Base-by-base conservation (phyloP, 2,329 filamentous ascomycete species). In the Penicillium sp. region DNA sequence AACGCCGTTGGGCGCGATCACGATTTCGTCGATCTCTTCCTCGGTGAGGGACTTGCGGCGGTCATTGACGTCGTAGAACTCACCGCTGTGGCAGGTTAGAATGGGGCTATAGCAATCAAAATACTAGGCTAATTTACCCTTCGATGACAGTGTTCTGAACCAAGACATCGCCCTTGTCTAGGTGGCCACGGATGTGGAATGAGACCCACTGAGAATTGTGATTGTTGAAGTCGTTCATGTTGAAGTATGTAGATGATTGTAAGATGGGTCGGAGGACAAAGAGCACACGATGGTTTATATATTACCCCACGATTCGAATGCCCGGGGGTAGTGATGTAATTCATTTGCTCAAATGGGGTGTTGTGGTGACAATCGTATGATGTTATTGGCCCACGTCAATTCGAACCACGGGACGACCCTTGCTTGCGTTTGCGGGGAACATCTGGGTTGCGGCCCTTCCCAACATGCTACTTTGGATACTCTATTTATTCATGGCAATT, bases 141-240 rank as follows among this genome's bases (percentile, higher is more conserved):
- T 68, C 64, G 52, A 68, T 67, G 55, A 68, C 60, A 39, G 63
- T 63, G 57, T 68, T 60, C 43, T 63, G 63, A 18, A 68, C 57
- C n/a, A 57, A 52, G 44, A 68, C 58, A 38, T 67, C 56, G 40
- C 66, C 65, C 29, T 66, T 54, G 14, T 61, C 45, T 16, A 68
- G 54, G 52, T 65, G 66, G 58, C 66, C 66, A 22, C 66, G 64
- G 47, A 68, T 67, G 51, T 68, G 66, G 58, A 68, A 66, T 10
- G 54, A 57, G 34, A 68, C 66, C 66, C 66, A 68, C 47, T 65
- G 57, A 14, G 66, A 64, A 45, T 65, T 67, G 61, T 68, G 63
- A 22, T 61, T 65, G 54, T 65, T 48, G 50, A 66, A 62, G 22
- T 61, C 63, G 54, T 63, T 48, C 52, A 66, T 39, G 3, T 43